phyloP scores from a whole-genome alignment of 2,329 filamentous ascomycete species.

The Aspergillus latus region DNA sequence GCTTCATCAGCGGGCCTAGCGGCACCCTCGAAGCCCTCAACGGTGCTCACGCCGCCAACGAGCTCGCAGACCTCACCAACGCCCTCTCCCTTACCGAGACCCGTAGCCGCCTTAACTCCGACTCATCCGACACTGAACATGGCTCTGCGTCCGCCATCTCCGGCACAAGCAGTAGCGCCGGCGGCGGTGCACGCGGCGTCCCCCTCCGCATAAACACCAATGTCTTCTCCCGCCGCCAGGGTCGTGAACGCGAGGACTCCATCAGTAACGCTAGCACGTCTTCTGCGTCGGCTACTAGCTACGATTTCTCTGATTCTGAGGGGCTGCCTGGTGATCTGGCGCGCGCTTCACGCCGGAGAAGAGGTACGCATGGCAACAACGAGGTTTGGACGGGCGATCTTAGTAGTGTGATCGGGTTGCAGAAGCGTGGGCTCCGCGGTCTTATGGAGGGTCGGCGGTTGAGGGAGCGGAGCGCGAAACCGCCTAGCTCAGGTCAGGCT shows the following conservation, averaged over 20 bases:
- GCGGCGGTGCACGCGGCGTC: slow-evolving; percentile 31
- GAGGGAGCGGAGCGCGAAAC: slow-evolving; percentile 63
- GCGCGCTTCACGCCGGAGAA: slow-evolving; percentile 39
- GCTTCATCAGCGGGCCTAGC: slow-evolving; percentile 60
- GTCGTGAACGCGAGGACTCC: slow-evolving; percentile 37
- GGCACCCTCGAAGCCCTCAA: slow-evolving; percentile 46
- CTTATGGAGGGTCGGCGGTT: slow-evolving; percentile 92
- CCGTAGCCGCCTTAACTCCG: slow-evolving; percentile 36
- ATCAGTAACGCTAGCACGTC: slow-evolving; percentile 14
- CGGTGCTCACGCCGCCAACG: slow-evolving; percentile 30
- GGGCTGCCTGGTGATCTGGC: slow-evolving; percentile 33
- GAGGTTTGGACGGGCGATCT: slow-evolving; percentile 73
- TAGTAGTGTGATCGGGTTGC: slow-evolving; percentile 88
- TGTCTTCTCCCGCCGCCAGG: slow-evolving; percentile 28
- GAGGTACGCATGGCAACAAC: slow-evolving; percentile 45
- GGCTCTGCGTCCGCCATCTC: slow-evolving; percentile 29
- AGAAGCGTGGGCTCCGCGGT: slow-evolving; percentile 87
- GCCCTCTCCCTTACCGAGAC: slow-evolving; percentile 21
- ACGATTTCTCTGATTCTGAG: slow-evolving; percentile 41
- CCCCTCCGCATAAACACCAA: slow-evolving; percentile 45
- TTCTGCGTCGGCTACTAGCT: slow-evolving; percentile 34
- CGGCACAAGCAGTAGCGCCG: slow-evolving; percentile 30
- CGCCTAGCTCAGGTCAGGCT: slow-evolving; percentile 20
- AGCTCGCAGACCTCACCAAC: slow-evolving; percentile 24
- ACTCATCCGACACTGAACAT: slow-evolving; percentile 43